Base-by-base conservation (phyloP, 441 rosid genomes). In the Arabidopsis lyrata region DNA sequence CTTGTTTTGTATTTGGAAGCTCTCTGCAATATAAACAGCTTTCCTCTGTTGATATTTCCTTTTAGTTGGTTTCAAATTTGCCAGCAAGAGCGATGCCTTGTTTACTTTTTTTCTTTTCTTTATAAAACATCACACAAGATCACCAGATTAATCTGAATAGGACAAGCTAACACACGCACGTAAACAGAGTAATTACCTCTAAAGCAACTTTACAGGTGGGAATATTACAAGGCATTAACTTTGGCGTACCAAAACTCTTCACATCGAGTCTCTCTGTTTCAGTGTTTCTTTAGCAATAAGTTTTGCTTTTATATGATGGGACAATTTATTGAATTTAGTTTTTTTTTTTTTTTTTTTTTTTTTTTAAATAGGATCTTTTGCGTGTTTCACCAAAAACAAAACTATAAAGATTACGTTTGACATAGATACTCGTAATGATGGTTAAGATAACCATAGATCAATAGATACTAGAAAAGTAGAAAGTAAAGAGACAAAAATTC, bases 401-500 rank as follows among this genome's bases (percentile, higher is more conserved):
- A 45, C 22, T 34, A 14, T 3, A 44, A 14, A 44, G 65, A 56
- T 56, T 45, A 56, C 32, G 60, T 57, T 56, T 65, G 52, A 47
- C 77, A 66, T 27, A 48, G 14, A 60, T 38, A 52, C 20, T 44
- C 55, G 49, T 74, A 34, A 45, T 54, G 49, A 47, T 31, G 31
- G 61, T 74, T 50, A 74, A 58, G 59, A 55, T 13, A 58, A 66
- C 27, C 29, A 18, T 59, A 20, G 60, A 57, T 66, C 36, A 48
- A 20, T 54, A 12, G 15, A n/a, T 18, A 54, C 35, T 36, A 27
- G 5, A 8, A 8, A 35, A n/a, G 14, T 16, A 75, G 5, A 8
- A 35, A n/a, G 14, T 16, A 75, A 54, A 68, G 69, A 68, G 79
- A 75, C 74, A 77, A 58, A 77, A 70, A 65, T 77, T 41, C 74